Base-by-base conservation (phyloP, 2,329 filamentous ascomycete species). In the Trichoderma sp. region DNA sequence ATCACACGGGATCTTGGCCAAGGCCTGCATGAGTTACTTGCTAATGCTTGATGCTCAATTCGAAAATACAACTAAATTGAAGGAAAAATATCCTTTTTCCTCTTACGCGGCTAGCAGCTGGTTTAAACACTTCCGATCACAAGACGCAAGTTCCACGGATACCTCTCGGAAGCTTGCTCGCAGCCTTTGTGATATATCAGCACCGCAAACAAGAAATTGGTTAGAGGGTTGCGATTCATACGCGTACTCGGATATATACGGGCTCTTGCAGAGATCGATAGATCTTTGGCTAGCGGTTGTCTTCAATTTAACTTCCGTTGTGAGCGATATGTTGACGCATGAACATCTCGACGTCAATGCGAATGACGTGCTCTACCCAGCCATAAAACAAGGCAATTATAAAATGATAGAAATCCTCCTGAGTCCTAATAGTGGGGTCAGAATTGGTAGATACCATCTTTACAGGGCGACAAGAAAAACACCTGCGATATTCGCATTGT, bases 231-330 rank as follows among this genome's bases (percentile, higher is more conserved):
- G 14, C 16, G 5, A 38, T 16, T 8, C 38, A 45, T 45, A 18
- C 16, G 3, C 16, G 6, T 16, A 8, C 38, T 4, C 6, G 11
- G n/a, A 38, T 14, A 4, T 24, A 2, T 2, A 9, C 31, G 4
- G 2, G 31, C 31, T 33, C 8, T 38, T 21, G 27, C 4, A 24
- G 68, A 29, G 75, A 16, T 77, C 74, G 75, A 68, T 71, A 35
- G 75, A 77, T 60, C 45, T 78, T 11, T 24, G 29, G 18, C 6
- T 77, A 11, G 76, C 76, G 18, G 75, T 75, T 64, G 71, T 59
- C 75, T n/a, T 76, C 71, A 66, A 75, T 45, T 71, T 78, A 6
- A 35, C 31, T 21, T 12, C 18, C 9, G 68, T 71, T 29, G 68
- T 71, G 3, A 29, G 21, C 8, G 38, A 67, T 29, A 67, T 67